A percentile compares a stretch with the other conserved stretches of the same genome.
Evolutionary conservation across 2,329 filamentous ascomycete genomes (phyloP).

Genomic region (Colletotrichum plurivorum): DNA sequence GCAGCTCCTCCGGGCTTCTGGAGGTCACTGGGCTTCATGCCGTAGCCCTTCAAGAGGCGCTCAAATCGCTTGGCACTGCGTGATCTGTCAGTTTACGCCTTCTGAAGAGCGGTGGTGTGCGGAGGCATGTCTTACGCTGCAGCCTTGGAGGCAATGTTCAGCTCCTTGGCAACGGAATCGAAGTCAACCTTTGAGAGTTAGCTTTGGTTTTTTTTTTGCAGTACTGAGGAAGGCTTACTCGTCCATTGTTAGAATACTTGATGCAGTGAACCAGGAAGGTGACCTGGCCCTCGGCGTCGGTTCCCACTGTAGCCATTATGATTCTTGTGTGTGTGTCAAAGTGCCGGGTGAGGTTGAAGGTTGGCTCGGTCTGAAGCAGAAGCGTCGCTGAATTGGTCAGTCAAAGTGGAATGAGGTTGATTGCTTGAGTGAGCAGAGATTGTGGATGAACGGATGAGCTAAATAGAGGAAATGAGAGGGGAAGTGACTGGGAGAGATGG

Average conservation of each 20-base stretch:
- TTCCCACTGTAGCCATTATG: constrained; percentile 40
- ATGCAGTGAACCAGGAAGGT: constrained; percentile 78
- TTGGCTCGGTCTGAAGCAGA: not conserved
- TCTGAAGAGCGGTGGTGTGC: not conserved
- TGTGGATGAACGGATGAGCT: too few relatives aligned
- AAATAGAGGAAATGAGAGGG: too few relatives aligned
- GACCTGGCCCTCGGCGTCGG: constrained; percentile 69
- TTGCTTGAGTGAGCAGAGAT: too few relatives aligned
- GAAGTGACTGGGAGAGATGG: too few relatives aligned
- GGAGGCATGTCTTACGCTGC: constrained; percentile 73
- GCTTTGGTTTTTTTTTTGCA: not conserved
- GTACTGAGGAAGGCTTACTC: constrained; percentile 56
- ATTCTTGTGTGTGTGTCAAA: not conserved
- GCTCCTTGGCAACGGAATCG: constrained; percentile 73
- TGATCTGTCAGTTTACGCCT: not conserved
- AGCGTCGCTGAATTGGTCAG: not conserved
- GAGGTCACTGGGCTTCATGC: constrained; percentile 52
- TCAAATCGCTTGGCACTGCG: constrained; percentile 77
- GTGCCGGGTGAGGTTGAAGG: not conserved
- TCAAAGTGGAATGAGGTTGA: not conserved
- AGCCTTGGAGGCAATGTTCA: constrained; percentile 73
- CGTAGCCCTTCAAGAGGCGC: constrained; percentile 73
- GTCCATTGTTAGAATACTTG: constrained; percentile 70
- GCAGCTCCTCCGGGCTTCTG: constrained; percentile 36
- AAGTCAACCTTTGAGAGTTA: constrained; percentile 72